Evolutionary conservation across 1,284 basidiomycete genomes (phyloP).

Genomic region (Paramarasmius palmivorus): DNA sequence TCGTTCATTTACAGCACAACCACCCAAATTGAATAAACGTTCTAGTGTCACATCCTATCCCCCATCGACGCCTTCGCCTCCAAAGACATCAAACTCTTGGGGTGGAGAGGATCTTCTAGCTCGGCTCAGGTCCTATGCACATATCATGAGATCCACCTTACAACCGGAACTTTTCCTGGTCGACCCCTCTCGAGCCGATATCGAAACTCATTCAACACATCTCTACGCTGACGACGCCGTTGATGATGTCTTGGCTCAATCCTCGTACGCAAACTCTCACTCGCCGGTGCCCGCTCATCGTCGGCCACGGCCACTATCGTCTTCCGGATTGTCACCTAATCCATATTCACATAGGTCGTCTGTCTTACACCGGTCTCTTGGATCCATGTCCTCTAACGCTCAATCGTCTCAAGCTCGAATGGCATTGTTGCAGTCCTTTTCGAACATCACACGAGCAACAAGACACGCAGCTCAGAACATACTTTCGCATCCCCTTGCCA

Average conservation of each 20-base stretch:
- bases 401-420: conserved; percentile 69
- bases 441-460: conserved; percentile 87
- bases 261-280: conserved; percentile 72
- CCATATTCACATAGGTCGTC: conserved; percentile 72
- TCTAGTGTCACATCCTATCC: conserved; percentile 57
- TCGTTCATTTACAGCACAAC: conserved; percentile 65
- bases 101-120: conserved; percentile 85
- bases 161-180: conserved; percentile 87
- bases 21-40: conserved; percentile 32
- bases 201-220: conserved; percentile 85
- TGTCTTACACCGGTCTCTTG: conserved; percentile 74
- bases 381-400: conserved; percentile 48
- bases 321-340: conserved; percentile 40
- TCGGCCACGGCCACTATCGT: conserved; percentile 65
- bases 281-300: conserved; percentile 84
- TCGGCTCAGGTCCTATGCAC: conserved; percentile 68
- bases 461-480: conserved; percentile 90
- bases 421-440: conserved; percentile 82
- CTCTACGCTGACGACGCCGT: conserved; percentile 81
- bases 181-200: conserved; percentile 88
- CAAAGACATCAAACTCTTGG: conserved; percentile 60
- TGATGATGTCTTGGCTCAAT: conserved; percentile 78
- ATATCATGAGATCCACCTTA: conserved; percentile 77
- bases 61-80: conserved; percentile 49
- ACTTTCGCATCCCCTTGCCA: conserved; percentile 89